These are phyloP conservation scores for Spiraea crenata DNA, from an alignment of 331 rosid genomes.

Conservation along the genomic window DNA sequence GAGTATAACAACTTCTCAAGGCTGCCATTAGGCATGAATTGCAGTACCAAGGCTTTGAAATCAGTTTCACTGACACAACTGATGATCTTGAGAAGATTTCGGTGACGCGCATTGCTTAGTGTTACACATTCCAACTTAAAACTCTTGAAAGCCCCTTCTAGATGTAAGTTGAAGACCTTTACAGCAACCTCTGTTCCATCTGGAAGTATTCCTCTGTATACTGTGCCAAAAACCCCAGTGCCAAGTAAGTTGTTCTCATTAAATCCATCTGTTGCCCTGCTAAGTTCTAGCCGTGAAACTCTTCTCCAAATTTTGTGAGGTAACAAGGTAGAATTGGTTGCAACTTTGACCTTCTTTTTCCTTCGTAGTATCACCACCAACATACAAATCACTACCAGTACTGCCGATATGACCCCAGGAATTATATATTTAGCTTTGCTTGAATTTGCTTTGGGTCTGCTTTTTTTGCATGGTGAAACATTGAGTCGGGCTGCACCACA, in stretches of 20 bases:
- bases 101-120: conserved; percentile 39
- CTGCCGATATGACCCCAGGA: background rate
- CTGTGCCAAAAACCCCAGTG: conserved; percentile 30
- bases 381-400: background rate
- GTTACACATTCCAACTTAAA: conserved; percentile 39
- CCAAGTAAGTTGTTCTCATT: conserved; percentile 27
- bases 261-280: conserved; percentile 32
- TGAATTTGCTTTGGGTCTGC: background rate
- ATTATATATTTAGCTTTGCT: background rate
- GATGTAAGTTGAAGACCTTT: conserved; percentile 32
- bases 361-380: background rate
- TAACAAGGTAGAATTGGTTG: background rate
- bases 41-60: conserved; percentile 45
- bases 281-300: conserved; percentile 35
- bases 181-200: conserved; percentile 32
- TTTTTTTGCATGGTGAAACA: conserved; percentile 29
- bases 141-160: conserved; percentile 22
- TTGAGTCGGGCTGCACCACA: conserved; percentile 31
- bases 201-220: conserved; percentile 31
- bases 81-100: conserved; percentile 44
- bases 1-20: conserved; percentile 39
- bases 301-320: conserved; percentile 11
- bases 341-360: background rate
- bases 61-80: conserved; percentile 22
- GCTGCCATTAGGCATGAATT: conserved; percentile 45